Base-by-base conservation (phyloP, 441 rosid genomes). In the Monsonia emarginata region DNA sequence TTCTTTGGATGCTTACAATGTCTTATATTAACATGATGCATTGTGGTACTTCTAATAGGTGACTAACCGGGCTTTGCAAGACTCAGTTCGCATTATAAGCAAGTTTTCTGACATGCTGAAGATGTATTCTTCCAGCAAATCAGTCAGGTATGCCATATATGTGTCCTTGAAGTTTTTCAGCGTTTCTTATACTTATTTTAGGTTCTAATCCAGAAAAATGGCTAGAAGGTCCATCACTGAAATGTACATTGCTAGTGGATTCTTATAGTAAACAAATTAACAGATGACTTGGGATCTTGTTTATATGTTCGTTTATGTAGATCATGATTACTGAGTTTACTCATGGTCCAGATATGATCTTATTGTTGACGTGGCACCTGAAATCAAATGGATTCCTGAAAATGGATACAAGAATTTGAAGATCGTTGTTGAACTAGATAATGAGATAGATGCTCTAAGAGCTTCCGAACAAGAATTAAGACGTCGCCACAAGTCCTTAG, bases 281-380 rank as follows among this genome's bases (percentile, higher is more conserved):
- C 10, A 7, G 13, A 38, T 2, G 44, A 14, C 11, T 38, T 38
- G 10, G 10, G 44, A 14, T 7, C 44, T 0, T 38, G 44, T 38
- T 38, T 38, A 10, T 38, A 10, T 38, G 44, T n/a, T n/a, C n/a
- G 10, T 38, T 6, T 38, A 65, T 34, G 32, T 21, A 5, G 22
- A 44, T 63, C 5, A 25, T 71, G 57, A 44, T 66, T 48, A 68
- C 60, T 75, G 63, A 67, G 67, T 69, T 48, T 16, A 24, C 64
- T 65, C 78, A 31, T 78, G 68, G 57, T 67, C 42, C 82, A 92
- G 98, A 61, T 93, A 85, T 72, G 98, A 93, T 67, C 83, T 88
- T 65, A 68, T 88, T 72, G 95, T 90, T 54, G 98, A 90, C 74
- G 88, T 93, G 71, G 88, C 72, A 30, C 98, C 98, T 78, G 91